Base-by-base conservation (phyloP, 768 basidiomycete genomes). In the Auriscalpium vulgare region DNA sequence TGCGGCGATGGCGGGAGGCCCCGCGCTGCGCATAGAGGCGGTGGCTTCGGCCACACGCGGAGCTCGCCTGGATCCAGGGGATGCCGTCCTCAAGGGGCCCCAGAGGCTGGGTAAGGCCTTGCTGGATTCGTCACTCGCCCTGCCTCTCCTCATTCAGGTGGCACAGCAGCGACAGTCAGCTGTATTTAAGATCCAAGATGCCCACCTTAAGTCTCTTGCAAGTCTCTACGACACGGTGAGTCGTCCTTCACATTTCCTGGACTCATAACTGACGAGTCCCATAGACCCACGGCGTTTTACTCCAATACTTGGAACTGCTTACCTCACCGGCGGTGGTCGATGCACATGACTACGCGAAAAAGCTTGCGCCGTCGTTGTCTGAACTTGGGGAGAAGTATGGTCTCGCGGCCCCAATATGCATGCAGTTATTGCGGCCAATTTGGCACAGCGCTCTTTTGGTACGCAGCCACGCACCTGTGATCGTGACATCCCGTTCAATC, bases 391-490 rank as follows among this genome's bases (percentile, higher is more conserved):
- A 79, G 51, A 76, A 78, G 40, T 98, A 88, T 69, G 89, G 87
- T 8, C 82, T 99, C 47, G 83, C 85, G 56, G 83, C 88, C 38
- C 82, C 89, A 11, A 85, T 97, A 55, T 91, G 93, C 53, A 97
- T 98, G 90, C 92, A 95, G 66, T 87, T 98, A 56, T 80, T 91
- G 40, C 83, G 97, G 14, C 94, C 95, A 13, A 84, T 88, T 53
- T 74, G 90, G 46, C 82, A 88, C 59, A 72, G 73, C 9, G 71
- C 76, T 34, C 71, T 90, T 47, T 70, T 88, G 63, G 87, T 87
- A 66, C 55, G 78, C 72, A 1, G 47, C 45, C 11, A 4, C 37
- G 35, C 2, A 8, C 21, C 49, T 29, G 21, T n/a, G 17, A 11
- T 37, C 34, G 35, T 11, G 19, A 19, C 21, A 21, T 11, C 10